phyloP scores from a whole-genome alignment of 495 filamentous ascomycete species.

The Penicillium argentinense region DNA sequence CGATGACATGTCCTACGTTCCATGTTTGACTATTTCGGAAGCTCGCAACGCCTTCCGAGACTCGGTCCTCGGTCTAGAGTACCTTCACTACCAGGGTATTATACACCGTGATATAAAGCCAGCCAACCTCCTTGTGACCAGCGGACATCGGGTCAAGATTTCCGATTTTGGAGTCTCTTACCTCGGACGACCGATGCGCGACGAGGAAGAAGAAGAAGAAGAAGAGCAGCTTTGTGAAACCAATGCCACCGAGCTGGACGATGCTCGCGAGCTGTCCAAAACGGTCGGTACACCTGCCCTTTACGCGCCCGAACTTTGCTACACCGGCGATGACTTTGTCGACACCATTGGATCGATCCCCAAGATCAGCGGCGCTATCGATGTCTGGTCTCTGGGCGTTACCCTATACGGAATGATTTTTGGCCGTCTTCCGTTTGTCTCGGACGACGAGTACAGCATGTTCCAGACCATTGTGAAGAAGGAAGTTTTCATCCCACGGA shows the following conservation, averaged over 20 bases:
- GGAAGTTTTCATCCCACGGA: conserved; percentile 80
- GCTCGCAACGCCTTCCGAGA: conserved; percentile 89
- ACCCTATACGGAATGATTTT: conserved; percentile 95
- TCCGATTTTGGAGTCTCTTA: conserved; percentile 99
- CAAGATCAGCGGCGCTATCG: conserved; percentile 73
- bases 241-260: conserved; percentile 79
- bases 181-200: conserved; percentile 78
- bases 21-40: conserved; percentile 81
- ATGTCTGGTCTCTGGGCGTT: conserved; percentile 95
- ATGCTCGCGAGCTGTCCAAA: conserved; percentile 92
- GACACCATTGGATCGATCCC: conserved; percentile 42
- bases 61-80: conserved; percentile 90
- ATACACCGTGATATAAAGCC: conserved; percentile 99
- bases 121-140: conserved; percentile 90
- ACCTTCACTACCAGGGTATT: conserved; percentile 94
- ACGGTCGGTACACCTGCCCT: conserved; percentile 97
- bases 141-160: conserved; percentile 87
- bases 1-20: conserved; percentile 88
- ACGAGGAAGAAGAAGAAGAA: conserved; percentile 73
- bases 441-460: conserved; percentile 85
- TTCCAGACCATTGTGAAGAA: conserved; percentile 88
- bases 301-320: conserved; percentile 97
- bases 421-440: conserved; percentile 88
- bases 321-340: conserved; percentile 57
- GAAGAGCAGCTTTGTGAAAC: conserved; percentile 79